These are phyloP conservation scores for Schoenoplectus tabernaemontani DNA, from an alignment of 202 grass and related monocot species.

Conservation along the genomic window DNA sequence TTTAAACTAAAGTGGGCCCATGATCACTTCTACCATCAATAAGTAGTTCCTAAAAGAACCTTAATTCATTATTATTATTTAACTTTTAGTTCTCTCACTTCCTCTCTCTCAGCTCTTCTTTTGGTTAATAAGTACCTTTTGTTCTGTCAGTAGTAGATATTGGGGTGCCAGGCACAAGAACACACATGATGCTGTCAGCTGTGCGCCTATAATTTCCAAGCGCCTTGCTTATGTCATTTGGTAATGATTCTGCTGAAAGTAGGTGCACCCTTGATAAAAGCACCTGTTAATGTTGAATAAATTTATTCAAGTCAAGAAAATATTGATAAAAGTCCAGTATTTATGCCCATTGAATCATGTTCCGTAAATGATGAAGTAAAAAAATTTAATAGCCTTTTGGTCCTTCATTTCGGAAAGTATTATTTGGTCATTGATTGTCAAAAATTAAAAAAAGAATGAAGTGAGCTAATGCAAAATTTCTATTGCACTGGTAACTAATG, in stretches of 20 bases:
- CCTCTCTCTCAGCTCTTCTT: neutral
- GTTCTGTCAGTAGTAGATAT: slow-evolving; percentile 38
- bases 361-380: neutral
- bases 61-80: neutral
- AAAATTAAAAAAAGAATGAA: neutral
- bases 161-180: slow-evolving; percentile 42
- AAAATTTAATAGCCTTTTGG: neutral
- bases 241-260: slow-evolving; percentile 30
- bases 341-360: neutral
- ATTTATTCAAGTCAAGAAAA: neutral
- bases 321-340: neutral
- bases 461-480: neutral
- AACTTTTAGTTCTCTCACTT: neutral
- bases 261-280: slow-evolving; percentile 47
- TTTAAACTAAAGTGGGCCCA: neutral
- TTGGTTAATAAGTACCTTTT: slow-evolving; percentile 18
- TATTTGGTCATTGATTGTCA: neutral
- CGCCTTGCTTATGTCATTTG: neutral
- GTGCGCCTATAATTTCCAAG: slow-evolving; percentile 43
- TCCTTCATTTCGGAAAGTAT: neutral
- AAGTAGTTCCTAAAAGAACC: neutral
- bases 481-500: neutral
- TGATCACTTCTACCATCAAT: neutral
- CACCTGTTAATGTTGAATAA: slow-evolving; percentile 23
- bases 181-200: slow-evolving; percentile 55